Percentiles rank a stretch among this genome's conserved stretches.
Evolutionary conservation across 148 eudicot genomes (phyloP).

Genomic region (Rhododendron ovatum): DNA sequence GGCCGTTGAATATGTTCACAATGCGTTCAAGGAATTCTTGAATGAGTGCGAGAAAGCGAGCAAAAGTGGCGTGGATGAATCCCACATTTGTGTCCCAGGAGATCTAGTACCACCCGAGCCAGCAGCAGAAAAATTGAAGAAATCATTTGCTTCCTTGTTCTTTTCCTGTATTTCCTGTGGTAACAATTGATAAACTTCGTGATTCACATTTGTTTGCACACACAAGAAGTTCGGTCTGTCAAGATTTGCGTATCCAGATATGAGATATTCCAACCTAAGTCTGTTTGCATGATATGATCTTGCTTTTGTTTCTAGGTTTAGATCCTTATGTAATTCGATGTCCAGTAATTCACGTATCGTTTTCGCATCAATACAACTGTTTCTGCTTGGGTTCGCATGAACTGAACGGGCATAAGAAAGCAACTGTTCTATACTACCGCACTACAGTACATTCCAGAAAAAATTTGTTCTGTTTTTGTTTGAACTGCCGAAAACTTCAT

Average conservation of each 20-base stretch:
- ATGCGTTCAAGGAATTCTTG: slow-evolving; percentile 51
- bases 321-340: not conserved
- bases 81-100: slow-evolving; percentile 14
- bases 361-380: not conserved
- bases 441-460: too few species aligned
- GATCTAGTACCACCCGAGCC: not conserved
- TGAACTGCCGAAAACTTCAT: too few species aligned
- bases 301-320: not conserved
- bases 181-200: not conserved
- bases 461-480: too few species aligned
- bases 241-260: not conserved
- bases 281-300: not conserved
- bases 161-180: slow-evolving; percentile 47
- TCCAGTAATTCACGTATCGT: too few species aligned
- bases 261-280: not conserved
- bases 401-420: too few species aligned
- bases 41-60: slow-evolving; percentile 48
- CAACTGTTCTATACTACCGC: too few species aligned
- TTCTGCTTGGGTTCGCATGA: not conserved
- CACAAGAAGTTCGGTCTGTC: not conserved
- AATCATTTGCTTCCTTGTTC: slow-evolving; percentile 39
- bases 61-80: slow-evolving; percentile 40
- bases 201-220: not conserved
- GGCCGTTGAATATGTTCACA: slow-evolving; percentile 48
- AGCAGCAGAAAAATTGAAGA: not conserved